Conservation (phyloP, 208 protist genomes). For the Tritrichomonas musculus region DNA sequence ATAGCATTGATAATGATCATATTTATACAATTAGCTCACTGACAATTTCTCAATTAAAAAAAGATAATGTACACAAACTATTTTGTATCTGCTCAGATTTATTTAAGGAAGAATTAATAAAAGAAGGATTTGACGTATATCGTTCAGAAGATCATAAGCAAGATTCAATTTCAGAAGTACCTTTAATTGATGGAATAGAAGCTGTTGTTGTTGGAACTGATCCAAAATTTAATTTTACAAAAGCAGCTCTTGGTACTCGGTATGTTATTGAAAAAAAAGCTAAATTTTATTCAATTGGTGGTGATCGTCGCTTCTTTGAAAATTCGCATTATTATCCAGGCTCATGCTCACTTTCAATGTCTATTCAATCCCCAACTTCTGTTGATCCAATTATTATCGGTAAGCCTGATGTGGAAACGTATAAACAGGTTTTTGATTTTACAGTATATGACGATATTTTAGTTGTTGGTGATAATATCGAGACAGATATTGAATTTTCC, state of each 20-base stretch:
- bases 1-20: no score
- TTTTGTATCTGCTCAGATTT: not conserved
- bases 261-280: constrained; percentile 1
- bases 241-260: not conserved
- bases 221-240: not conserved
- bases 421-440: not conserved
- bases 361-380: not conserved
- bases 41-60: not conserved
- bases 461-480: not conserved
- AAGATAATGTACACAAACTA: not conserved
- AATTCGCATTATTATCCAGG: not conserved
- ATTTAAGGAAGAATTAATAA: not conserved
- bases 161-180: not conserved
- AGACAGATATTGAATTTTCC: not conserved
- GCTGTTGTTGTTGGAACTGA: not conserved
- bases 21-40: no score
- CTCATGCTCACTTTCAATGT: not conserved
- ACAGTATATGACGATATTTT: not conserved
- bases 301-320: not conserved
- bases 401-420: not conserved
- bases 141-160: no score
- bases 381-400: not conserved
- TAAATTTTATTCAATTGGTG: not conserved
- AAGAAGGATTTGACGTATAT: not conserved
- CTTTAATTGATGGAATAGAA: not conserved